phyloP scores from a whole-genome alignment of 495 filamentous ascomycete genomes.

The Margaritispora aquatica region DNA sequence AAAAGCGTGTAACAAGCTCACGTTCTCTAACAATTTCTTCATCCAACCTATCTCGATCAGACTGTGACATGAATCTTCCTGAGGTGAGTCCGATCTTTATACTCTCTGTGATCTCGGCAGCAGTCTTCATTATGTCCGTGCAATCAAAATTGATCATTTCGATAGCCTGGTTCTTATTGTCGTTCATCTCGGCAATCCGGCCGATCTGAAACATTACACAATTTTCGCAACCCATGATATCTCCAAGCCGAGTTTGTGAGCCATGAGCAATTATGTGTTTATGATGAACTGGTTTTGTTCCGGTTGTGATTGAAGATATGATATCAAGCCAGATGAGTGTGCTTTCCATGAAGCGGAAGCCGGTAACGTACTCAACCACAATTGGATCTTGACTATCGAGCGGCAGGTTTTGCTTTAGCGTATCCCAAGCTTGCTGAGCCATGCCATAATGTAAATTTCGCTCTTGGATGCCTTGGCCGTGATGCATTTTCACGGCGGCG shows the following conservation, averaged over 20 bases:
- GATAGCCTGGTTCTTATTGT: constrained; percentile 1
- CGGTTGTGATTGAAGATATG: constrained; percentile 11
- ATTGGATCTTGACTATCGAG: neutral
- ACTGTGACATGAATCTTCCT: neutral
- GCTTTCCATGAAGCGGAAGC: constrained; percentile 10
- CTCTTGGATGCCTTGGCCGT: neutral
- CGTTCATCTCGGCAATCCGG: constrained; percentile 11
- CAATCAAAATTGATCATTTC: constrained; percentile 1
- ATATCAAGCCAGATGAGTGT: constrained; percentile 21
- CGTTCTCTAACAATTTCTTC: neutral
- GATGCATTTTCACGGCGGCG: constrained; percentile 10
- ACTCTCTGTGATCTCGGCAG: constrained; percentile 1
- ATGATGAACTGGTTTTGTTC: constrained; percentile 11
- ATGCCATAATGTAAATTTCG: neutral
- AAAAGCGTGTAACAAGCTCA: constrained; percentile 9
- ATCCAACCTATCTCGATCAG: neutral
- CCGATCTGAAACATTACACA: constrained; percentile 16
- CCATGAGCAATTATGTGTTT: neutral
- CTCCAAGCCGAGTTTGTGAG: constrained; percentile 13
- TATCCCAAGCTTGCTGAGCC: neutral
- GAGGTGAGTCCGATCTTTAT: neutral
- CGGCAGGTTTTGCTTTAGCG: neutral
- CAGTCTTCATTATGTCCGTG: neutral
- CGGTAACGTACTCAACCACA: constrained; percentile 1
- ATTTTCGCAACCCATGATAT: constrained; percentile 23